Conservation (phyloP, 805 yeast genomes). For the Cyberlindnera mrakii region DNA sequence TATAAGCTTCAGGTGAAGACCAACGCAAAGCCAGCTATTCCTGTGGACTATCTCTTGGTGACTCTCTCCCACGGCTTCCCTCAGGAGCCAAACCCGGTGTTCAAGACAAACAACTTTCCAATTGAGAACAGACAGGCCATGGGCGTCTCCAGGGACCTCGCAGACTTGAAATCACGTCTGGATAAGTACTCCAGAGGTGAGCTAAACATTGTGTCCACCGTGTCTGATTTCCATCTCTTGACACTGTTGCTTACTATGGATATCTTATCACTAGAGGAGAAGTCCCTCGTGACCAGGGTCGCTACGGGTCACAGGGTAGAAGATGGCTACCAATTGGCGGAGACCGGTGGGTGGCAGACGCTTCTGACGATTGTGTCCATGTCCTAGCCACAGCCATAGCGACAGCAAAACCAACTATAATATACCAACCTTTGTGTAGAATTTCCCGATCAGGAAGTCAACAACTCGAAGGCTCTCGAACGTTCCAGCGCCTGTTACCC, state of each 20-base stretch:
- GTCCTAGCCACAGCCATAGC: background rate
- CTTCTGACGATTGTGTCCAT: constrained; percentile 44
- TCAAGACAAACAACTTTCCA: constrained; percentile 49
- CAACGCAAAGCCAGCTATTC: constrained; percentile 87
- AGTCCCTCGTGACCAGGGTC: constrained; percentile 39
- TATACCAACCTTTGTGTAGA: background rate
- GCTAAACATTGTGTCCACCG: constrained; percentile 27
- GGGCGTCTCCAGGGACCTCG: constrained; percentile 68
- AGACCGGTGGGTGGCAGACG: constrained; percentile 78
- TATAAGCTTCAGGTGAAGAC: constrained; percentile 83
- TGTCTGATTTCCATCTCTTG: constrained; percentile 76
- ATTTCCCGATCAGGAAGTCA: background rate
- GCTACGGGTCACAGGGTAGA: constrained; percentile 37
- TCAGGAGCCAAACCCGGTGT: constrained; percentile 44
- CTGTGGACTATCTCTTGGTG: constrained; percentile 83
- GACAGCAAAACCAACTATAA: background rate
- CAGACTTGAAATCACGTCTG: constrained; percentile 46
- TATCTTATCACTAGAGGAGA: constrained; percentile 53
- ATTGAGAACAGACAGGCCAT: constrained; percentile 74
- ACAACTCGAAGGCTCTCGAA: background rate
- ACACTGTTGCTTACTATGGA: constrained; percentile 50
- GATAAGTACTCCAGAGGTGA: constrained; percentile 24
- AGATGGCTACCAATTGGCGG: constrained; percentile 46
- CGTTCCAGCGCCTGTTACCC: background rate
- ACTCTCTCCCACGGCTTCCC: constrained; percentile 94